Evolutionary conservation across 257 asterid species (phyloP).

Genomic region (Salvia rosmarinus): DNA sequence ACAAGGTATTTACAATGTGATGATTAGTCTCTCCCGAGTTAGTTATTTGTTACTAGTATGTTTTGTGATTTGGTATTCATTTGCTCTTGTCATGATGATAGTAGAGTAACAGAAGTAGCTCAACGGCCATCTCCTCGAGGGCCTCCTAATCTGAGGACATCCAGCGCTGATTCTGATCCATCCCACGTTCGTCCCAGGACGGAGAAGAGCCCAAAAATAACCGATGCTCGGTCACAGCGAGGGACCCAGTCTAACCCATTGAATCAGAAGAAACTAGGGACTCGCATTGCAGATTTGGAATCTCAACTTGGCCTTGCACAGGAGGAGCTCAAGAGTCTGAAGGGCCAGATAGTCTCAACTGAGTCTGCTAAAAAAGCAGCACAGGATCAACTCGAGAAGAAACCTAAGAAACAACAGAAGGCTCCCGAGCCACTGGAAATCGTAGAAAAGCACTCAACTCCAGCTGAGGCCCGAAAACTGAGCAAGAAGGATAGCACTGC

Average conservation of each 20-base stretch:
- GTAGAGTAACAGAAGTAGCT: constrained; percentile 34
- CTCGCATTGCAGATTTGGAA: constrained; percentile 90
- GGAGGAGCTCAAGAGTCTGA: constrained; percentile 75
- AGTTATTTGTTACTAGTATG: background rate
- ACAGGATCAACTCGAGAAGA: constrained; percentile 66
- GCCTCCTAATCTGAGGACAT: constrained; percentile 30
- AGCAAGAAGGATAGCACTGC: constrained; percentile 29
- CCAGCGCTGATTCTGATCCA: constrained; percentile 64
- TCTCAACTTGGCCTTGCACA: constrained; percentile 95
- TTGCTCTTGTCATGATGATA: background rate
- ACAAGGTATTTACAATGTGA: constrained; percentile 33
- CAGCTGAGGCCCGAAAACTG: constrained; percentile 28
- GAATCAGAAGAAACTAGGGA: constrained; percentile 79
- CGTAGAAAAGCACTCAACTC: constrained; percentile 42
- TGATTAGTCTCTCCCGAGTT: background rate
- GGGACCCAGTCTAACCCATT: constrained; percentile 56
- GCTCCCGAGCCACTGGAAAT: constrained; percentile 32
- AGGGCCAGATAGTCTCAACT: constrained; percentile 67
- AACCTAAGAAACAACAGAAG: constrained; percentile 54
- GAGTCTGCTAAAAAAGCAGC: constrained; percentile 60
- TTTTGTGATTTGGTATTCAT: background rate
- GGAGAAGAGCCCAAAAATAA: constrained; percentile 63
- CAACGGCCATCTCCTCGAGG: constrained; percentile 39
- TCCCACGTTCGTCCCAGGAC: constrained; percentile 50
- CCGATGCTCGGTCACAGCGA: constrained; percentile 62